A percentile compares a stretch with the other conserved stretches of the same genome.
Evolutionary conservation across 2,329 filamentous ascomycete species (phyloP).

Genomic region (Talaromyces marneffei): DNA sequence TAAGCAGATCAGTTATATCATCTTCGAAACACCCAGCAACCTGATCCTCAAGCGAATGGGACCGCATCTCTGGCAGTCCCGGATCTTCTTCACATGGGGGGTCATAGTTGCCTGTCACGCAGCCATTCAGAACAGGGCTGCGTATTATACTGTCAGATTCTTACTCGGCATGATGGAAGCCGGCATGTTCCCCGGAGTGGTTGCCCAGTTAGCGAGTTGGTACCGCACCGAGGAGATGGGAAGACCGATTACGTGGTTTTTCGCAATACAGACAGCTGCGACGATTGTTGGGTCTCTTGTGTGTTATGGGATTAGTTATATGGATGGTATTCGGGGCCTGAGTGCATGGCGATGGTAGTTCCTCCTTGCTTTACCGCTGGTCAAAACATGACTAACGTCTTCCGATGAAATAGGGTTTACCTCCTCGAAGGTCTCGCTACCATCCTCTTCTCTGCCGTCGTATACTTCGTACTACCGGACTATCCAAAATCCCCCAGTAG

Average conservation of each 20-base stretch:
- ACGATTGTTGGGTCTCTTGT: slow-evolving; percentile 32
- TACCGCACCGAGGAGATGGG: slow-evolving; percentile 42
- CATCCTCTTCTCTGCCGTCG: slow-evolving; percentile 34
- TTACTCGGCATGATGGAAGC: slow-evolving; percentile 38
- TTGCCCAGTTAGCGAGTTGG: slow-evolving; percentile 38
- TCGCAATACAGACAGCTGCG: slow-evolving; percentile 34
- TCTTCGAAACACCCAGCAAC: slow-evolving; percentile 40
- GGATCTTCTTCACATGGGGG: slow-evolving; percentile 37
- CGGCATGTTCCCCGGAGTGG: slow-evolving; percentile 36
- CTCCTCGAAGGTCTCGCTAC: slow-evolving; percentile 42
- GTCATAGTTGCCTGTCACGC: slow-evolving; percentile 35
- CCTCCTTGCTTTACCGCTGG: neutral
- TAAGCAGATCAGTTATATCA: neutral
- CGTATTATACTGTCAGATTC: slow-evolving; percentile 33
- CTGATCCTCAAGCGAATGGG: slow-evolving; percentile 33
- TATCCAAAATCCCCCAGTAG: slow-evolving; percentile 40
- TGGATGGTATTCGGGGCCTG: slow-evolving; percentile 20
- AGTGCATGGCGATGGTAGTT: slow-evolving; percentile 22
- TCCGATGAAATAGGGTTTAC: slow-evolving; percentile 27
- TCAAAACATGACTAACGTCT: neutral
- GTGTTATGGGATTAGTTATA: slow-evolving; percentile 21
- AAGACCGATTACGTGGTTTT: slow-evolving; percentile 41
- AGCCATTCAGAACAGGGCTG: slow-evolving; percentile 29
- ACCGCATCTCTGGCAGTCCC: slow-evolving; percentile 33
- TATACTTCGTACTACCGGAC: slow-evolving; percentile 40